Base-by-base conservation (phyloP, 805 yeast species). In the Saccharomycopsis amapae region DNA sequence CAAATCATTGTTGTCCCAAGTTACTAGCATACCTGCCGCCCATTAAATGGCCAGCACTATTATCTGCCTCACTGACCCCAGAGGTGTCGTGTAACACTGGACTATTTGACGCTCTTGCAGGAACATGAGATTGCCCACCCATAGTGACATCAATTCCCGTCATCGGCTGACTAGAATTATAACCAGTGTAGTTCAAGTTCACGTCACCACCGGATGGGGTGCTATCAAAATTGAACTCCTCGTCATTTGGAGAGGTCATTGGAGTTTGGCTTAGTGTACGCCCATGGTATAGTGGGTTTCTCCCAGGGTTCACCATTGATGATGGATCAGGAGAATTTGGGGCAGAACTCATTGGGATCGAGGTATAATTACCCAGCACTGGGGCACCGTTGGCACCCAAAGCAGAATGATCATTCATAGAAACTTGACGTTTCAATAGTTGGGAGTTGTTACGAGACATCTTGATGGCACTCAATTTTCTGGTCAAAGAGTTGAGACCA, bases 381-480 rank as follows among this genome's bases (percentile, higher is more conserved):
- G 20, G 24, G 19, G 28, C 23, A 34, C 36, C 44, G 15, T 34
- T 44, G 17, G 32, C 34, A 24, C 26, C 42, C 35, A 36, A 19
- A 25, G 33, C 24, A 5, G 12, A n/a, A 22, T 38, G 10, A 2
- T 38, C 19, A 18, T 30, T 17, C 18, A 26, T 7, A 5, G 33
- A 13, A 3, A 15, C 28, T 6, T 25, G 12, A 24, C 20, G 22
- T n/a, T 24, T 28, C 39, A 32, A 24, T 15, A 23, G 19, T 15
- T 48, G 38, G 13, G 39, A 38, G 42, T 45, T 49, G 25, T 19
- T 20, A 23, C 37, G 36, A 2, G 53, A 44, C 10, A 50, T 22
- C 25, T 47, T 50, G 15, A 50, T 48, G 15, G 53, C 53, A 5
- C 44, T 36, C 15, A 50, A 41, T 40, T 47, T 50, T 24, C 49